phyloP scores from a whole-genome alignment of 1,284 basidiomycete species.

The Ceratobasidium papillatum region DNA sequence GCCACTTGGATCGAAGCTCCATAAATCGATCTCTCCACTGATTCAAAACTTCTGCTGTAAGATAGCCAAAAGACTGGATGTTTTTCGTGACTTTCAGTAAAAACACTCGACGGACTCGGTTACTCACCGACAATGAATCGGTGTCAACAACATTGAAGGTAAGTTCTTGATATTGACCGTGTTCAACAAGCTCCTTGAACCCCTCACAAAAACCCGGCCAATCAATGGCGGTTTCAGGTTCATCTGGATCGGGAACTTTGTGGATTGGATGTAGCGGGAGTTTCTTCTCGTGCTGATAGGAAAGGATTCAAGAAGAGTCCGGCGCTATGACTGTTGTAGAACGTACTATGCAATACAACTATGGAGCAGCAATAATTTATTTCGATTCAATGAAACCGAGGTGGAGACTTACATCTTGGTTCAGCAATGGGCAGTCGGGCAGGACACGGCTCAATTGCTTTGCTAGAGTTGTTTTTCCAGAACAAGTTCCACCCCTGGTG shows the following conservation, averaged over 20 bases:
- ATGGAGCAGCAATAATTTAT: not conserved
- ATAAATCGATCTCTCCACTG: not conserved
- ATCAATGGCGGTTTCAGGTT: not conserved
- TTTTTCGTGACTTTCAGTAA: not conserved
- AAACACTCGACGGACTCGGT: not conserved
- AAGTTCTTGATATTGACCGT: not conserved
- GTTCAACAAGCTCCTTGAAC: not conserved
- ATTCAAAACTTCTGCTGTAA: not conserved
- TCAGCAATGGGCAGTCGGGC: conserved; percentile 1
- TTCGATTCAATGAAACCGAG: not conserved
- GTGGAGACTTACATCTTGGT: conserved; percentile 16
- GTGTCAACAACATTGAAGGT: not conserved
- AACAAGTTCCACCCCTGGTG: conserved; percentile 5
- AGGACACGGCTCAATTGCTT: conserved; percentile 16
- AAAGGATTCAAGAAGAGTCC: not conserved
- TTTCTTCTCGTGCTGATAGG: not conserved
- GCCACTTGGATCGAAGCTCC: not conserved
- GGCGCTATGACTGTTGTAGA: not conserved
- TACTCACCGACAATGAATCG: not conserved
- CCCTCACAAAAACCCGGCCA: not conserved
- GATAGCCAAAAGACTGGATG: not conserved
- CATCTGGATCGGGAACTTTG: not conserved
- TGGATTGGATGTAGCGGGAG: not conserved
- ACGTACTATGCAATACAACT: not conserved
- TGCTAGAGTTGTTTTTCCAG: conserved; percentile 30